Base-by-base conservation (phyloP, 2,329 filamentous ascomycete genomes). In the Penicillium concentricum region DNA sequence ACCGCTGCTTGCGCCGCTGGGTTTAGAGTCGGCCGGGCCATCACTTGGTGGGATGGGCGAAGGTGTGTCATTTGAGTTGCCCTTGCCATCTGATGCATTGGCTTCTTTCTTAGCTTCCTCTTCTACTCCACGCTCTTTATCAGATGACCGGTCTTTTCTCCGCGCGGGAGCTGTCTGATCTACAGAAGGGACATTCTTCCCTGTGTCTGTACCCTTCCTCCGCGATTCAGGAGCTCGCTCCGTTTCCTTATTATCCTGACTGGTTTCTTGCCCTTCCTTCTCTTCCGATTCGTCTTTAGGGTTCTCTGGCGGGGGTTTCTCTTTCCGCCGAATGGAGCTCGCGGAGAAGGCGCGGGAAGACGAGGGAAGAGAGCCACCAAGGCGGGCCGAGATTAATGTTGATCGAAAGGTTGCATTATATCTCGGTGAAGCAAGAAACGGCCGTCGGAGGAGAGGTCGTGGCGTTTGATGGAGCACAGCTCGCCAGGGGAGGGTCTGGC, bases 401-500 rank as follows among this genome's bases (percentile, higher is more conserved):
- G 67, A 72, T 39, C 67, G 64, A 46, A 67, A 57, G 50, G 57
- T 62, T 26, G 64, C 68, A 68, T 70, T 69, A 51, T 69, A 70
- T 64, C 72, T 70, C 35, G 67, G 64, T 32, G 66, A 58, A 35
- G 70, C 59, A 43, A 72, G 59, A 46, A 71, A 64, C 50, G 73
- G 69, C 47, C 72, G 67, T 48, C 69, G 70, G 48, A 69, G 58
- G 51, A 74, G 60, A 58, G 73, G 72, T 53, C 76, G 77, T 67
- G 77, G 76, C 58, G 79, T 77, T 66, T 78, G 77, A 63, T 79
- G 80, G 69, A 84, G 78, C 67, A 83, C 84, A 74, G 79, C 77
- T 78, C 85, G 83, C 86, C 85, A 88, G 76, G 84, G 83, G 69
- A 87, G 75, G 64, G 82, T 83, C 74, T 85, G 84, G 69, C 83